Evolutionary conservation across 768 basidiomycete genomes (phyloP).

Genomic region (Suillus alpinus): DNA sequence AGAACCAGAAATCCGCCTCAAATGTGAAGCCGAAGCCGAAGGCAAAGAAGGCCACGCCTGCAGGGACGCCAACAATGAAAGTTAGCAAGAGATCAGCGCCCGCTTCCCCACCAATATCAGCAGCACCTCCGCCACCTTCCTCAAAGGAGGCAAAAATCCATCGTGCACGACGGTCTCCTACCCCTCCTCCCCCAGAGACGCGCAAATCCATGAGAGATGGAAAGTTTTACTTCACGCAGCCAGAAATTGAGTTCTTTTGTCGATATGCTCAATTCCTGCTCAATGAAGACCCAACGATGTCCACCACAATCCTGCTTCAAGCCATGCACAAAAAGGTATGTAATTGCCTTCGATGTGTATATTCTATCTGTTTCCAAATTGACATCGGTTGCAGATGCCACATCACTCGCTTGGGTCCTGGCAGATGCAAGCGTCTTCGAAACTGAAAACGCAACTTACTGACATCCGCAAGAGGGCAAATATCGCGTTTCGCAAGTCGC

Average conservation of each 20-base stretch:
- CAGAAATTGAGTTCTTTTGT: constrained; percentile 48
- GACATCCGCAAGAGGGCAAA: constrained; percentile 45
- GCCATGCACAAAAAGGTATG: constrained; percentile 48
- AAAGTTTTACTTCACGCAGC: constrained; percentile 45
- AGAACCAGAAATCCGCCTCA: background rate
- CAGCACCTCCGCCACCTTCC: background rate
- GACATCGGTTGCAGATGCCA: constrained; percentile 46
- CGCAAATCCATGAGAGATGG: constrained; percentile 26
- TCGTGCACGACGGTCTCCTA: constrained; percentile 34
- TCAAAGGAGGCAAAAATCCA: constrained; percentile 4
- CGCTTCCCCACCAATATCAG: background rate
- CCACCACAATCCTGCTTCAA: constrained; percentile 34
- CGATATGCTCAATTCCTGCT: constrained; percentile 45
- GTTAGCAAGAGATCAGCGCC: constrained; percentile 7
- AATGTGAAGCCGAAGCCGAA: constrained; percentile 9
- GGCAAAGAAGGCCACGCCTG: constrained; percentile 3
- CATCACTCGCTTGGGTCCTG: constrained; percentile 56
- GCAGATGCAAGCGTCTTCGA: constrained; percentile 36
- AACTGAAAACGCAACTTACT: constrained; percentile 41
- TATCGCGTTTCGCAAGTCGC: constrained; percentile 48
- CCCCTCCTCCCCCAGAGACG: constrained; percentile 41
- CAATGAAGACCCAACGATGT: constrained; percentile 45
- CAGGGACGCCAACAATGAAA: constrained; percentile 9
- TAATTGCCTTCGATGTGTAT: background rate
- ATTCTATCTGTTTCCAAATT: background rate